Base-by-base conservation (phyloP, 352 stramenopile genomes). In the Phytophthora fragariae region DNA sequence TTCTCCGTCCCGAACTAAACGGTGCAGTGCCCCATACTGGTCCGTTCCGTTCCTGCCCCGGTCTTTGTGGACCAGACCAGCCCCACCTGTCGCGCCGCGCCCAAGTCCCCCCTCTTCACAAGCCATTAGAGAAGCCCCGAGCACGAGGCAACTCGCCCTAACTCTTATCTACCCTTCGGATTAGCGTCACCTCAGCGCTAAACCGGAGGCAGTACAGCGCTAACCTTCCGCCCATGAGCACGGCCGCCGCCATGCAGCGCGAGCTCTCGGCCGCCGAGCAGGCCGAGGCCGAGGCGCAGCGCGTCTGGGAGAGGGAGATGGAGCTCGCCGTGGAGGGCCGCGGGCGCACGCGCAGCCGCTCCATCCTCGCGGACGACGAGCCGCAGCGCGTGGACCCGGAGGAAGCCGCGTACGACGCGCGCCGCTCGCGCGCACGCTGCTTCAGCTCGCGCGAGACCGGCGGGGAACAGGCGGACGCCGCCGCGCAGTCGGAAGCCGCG, bases 291-390 rank as follows among this genome's bases (percentile, higher is more conserved):
- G 82, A 85, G 9, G 76, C 79, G 8, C 83, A 92, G 57, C 76
- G 70, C 54, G 79, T 73, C 31, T 96, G 89, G 89, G 89, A 96
- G 70, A 72, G 70, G 14, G 89, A 96, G 75, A 96, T 96, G 89
- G 89, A 96, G 73, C 79, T 79, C 33, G 83, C 85, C 14, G 87
- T 96, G 24, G 76, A 93, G 46, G 77, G 79, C 66, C 85, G 89
- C 64, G 89, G 88, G 1, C 88, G 89, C 57, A 91, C 86, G 59
- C 88, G 89, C 54, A 94, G 86, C 50, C 88, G 86, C 52, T 96
- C 89, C 57, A 93, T 96, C 70, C 74, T 94, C n/a, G 88, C 78
- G 11, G 81, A 86, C 66, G 71, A 85, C n/a, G 70, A 77, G 12
- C 47, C 47, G 47, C n/a, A 24, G 47, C 41, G 41, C 41, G n/a